Evolutionary conservation across 306 rosid genomes (phyloP), one percentile per base, ranked within the genome.

Genomic region (Neltuma alba): DNA sequence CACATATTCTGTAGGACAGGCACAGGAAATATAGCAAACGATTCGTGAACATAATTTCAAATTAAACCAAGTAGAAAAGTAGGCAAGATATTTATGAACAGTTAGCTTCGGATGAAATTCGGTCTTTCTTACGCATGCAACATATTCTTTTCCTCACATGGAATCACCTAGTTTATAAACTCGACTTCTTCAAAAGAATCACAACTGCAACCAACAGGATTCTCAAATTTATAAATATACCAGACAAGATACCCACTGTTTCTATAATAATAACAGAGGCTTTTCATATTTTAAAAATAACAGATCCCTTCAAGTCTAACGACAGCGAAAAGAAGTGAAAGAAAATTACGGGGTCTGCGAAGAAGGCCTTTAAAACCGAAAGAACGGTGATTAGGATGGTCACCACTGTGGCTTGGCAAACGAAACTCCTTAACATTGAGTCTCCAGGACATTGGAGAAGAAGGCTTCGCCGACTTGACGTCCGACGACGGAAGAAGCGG

Each of bases 401-500:
- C 36, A 31, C 20, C 44, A 21, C 12, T 31, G 4, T 65, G 74
- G 25, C 12, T 41, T 65, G 85, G 85, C 13, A 84, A 37, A 37
- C 20, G 72, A 37, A 84, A 84, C 77, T 80, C 85, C 44, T 81
- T 84, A 18, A 77, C 77, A 25, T 84, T 77, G 45, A 84, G 87
- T 73, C 80, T 80, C 87, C 87, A 84, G 1, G 85, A 67, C 18
- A 30, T 27, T 28, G 58, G 34, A 3, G 74, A 34, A 64, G 52
- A 47, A 64, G 52, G n/a, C 74, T 25, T 33, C 8, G 55, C 38
- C 1, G 48, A 18, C n/a, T 63, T 16, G 34, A 47, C 62, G 50
- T 65, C 76, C 58, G 50, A 42, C 71, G 79, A 13, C 25, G 36
- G 48, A 2, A 84, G 76, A 54, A 76, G 79, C 37, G 66, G 84